phyloP scores from a whole-genome alignment of 2,329 filamentous ascomycete species.

The Trichophyton benhamiae region DNA sequence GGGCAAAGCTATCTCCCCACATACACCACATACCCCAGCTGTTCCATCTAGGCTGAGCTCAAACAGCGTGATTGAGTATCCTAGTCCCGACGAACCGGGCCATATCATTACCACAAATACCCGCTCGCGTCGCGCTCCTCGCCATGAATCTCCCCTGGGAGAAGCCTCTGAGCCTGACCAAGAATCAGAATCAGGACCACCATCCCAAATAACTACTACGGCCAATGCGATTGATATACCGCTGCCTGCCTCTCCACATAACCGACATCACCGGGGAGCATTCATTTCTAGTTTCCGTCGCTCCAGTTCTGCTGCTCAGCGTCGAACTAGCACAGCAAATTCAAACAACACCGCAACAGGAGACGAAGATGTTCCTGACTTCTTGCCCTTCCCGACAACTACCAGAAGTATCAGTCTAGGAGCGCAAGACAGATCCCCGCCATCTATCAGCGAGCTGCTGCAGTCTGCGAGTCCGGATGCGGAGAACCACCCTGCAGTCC shows the following conservation, averaged over 20 bases:
- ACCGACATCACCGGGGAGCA: conserved; percentile 9
- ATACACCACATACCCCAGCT: conserved; percentile 84
- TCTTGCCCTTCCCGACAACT: conserved; percentile 29
- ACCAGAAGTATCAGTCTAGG: conserved; percentile 38
- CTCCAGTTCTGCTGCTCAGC: conserved; percentile 35
- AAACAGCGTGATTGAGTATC: conserved; percentile 68
- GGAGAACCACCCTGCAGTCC: not conserved
- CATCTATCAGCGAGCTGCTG: conserved; percentile 23
- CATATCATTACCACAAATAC: conserved; percentile 9
- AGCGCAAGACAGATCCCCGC: conserved; percentile 27
- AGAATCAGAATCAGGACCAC: conserved; percentile 16
- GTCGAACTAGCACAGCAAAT: conserved; percentile 19
- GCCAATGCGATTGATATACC: conserved; percentile 36
- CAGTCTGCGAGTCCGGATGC: conserved; percentile 16
- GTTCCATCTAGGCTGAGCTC: conserved; percentile 89
- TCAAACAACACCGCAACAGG: not conserved
- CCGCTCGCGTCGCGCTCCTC: conserved; percentile 16
- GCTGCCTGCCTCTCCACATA: conserved; percentile 33
- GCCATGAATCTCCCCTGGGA: conserved; percentile 24
- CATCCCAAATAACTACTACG: conserved; percentile 22
- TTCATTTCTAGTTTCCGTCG: conserved; percentile 32
- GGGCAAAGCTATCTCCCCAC: conserved; percentile 76
- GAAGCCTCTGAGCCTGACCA: conserved; percentile 22
- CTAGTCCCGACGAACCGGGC: conserved; percentile 27
- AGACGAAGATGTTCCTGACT: conserved; percentile 33